phyloP scores from a whole-genome alignment of 176 grass and related monocot species.

The Eragrostis nindensis region DNA sequence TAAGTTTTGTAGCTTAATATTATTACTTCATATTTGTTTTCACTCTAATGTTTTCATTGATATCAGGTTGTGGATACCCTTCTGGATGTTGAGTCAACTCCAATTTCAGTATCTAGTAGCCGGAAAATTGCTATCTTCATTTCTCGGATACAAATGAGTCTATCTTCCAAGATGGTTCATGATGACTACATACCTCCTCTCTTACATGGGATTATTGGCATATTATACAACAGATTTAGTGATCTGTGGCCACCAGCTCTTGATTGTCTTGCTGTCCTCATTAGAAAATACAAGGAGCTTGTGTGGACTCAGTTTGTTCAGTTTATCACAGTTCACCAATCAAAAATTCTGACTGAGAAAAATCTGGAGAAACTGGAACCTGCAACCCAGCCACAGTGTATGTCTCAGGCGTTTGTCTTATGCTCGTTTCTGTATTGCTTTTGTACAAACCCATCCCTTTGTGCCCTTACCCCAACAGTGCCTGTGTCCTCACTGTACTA shows the following conservation, averaged over 20 bases:
- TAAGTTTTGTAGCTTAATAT: conserved; percentile 46
- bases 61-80: conserved; percentile 79
- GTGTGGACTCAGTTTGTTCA: conserved; percentile 73
- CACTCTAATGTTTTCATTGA: conserved; percentile 42
- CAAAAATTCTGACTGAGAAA: conserved; percentile 41
- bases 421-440: conserved; percentile 29
- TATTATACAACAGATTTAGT: conserved; percentile 85
- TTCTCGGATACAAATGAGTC: conserved; percentile 73
- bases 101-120: conserved; percentile 73
- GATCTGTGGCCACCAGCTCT: conserved; percentile 76
- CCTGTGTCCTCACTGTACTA: background rate
- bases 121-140: conserved; percentile 70
- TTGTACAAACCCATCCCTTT: conserved; percentile 8
- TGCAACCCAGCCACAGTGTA: conserved; percentile 62
- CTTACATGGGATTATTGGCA: conserved; percentile 83
- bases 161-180: conserved; percentile 68
- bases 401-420: conserved; percentile 23
- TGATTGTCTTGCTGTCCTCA: conserved; percentile 70
- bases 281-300: conserved; percentile 75
- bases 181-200: conserved; percentile 76
- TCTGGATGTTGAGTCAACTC: conserved; percentile 68
- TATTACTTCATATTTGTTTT: conserved; percentile 36
- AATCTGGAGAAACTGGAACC: conserved; percentile 41
- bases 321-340: conserved; percentile 57
- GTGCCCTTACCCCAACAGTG: background rate